phyloP scores from a whole-genome alignment of 495 filamentous ascomycete genomes.

The Neurospora africana region DNA sequence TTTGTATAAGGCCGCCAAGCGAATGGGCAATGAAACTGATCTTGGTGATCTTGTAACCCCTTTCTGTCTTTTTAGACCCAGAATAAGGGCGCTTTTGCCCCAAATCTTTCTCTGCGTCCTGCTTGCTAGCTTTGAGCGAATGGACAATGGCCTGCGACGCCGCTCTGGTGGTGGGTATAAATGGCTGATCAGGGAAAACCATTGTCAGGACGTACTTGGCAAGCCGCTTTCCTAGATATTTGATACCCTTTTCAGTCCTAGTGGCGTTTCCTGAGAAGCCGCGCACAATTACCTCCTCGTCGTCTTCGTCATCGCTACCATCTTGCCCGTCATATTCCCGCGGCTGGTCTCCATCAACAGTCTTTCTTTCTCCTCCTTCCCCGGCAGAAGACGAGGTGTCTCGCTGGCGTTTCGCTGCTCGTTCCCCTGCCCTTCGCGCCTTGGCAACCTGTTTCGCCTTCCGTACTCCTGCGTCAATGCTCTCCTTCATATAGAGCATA shows the following conservation, averaged over 20 bases:
- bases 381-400: slow-evolving; percentile 37
- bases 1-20: slow-evolving; percentile 82
- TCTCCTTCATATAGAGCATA: slow-evolving; percentile 95
- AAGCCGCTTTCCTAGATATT: slow-evolving; percentile 88
- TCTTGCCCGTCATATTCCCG: slow-evolving; percentile 17
- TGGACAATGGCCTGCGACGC: slow-evolving; percentile 29
- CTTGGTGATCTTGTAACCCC: slow-evolving; percentile 77
- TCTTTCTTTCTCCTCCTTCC: slow-evolving; percentile 17
- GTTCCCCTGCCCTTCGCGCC: slow-evolving; percentile 41
- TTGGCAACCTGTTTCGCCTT: slow-evolving; percentile 54
- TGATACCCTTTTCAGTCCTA: slow-evolving; percentile 87
- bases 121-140: slow-evolving; percentile 23
- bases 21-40: slow-evolving; percentile 96
- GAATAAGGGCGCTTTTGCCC: slow-evolving; percentile 32
- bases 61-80: slow-evolving; percentile 17
- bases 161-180: slow-evolving; percentile 55
- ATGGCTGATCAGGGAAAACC: slow-evolving; percentile 88
- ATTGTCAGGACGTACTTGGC: slow-evolving; percentile 83
- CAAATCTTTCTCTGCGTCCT: slow-evolving; percentile 14
- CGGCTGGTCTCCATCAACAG: background rate
- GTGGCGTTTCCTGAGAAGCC: slow-evolving; percentile 85
- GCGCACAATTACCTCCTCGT: slow-evolving; percentile 87
- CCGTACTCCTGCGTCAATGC: slow-evolving; percentile 73
- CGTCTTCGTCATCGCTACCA: slow-evolving; percentile 48
- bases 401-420: slow-evolving; percentile 14